A percentile compares a stretch with the other conserved stretches of the same genome.
phyloP scores from a whole-genome alignment of 306 rosid genomes.

The Castanospermum australe region DNA sequence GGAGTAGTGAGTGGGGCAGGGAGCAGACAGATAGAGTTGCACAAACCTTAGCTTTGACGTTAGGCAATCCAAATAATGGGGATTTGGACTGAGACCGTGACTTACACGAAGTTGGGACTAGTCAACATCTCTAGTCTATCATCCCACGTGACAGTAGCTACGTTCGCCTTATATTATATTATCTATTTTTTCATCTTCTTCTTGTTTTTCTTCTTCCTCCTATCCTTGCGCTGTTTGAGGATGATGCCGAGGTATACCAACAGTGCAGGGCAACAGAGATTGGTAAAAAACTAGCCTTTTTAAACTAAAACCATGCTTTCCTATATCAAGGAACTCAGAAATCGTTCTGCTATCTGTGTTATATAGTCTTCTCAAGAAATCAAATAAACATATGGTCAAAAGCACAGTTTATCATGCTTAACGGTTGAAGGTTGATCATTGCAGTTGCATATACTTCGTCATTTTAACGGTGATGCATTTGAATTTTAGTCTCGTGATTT shows the following conservation, averaged over 20 bases:
- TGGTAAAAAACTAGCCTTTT: neutral
- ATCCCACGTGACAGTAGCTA: conserved; percentile 31
- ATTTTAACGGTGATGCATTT: neutral
- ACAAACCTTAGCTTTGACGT: conserved; percentile 36
- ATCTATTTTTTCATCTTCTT: neutral
- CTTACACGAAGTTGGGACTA: conserved; percentile 46
- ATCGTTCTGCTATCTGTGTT: neutral
- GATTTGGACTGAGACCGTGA: conserved; percentile 35
- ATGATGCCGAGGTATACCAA: neutral
- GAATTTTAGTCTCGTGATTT: neutral
- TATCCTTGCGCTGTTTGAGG: conserved; percentile 4
- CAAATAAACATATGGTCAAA: neutral
- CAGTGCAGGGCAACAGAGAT: neutral
- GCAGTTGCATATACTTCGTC: neutral
- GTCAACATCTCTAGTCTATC: conserved; percentile 41
- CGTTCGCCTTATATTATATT: neutral
- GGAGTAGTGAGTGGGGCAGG: too few species aligned
- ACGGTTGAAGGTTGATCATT: neutral
- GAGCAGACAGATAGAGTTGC: conserved; percentile 20
- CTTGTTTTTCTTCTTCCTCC: neutral
- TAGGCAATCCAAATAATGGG: conserved; percentile 39
- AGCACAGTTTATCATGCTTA: neutral
- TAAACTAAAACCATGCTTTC: neutral
- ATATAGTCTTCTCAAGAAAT: neutral
- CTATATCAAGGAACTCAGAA: neutral